These are phyloP conservation scores for Pythium aristosporum DNA, from an alignment of 352 stramenopile genomes.

Conservation along the genomic window DNA sequence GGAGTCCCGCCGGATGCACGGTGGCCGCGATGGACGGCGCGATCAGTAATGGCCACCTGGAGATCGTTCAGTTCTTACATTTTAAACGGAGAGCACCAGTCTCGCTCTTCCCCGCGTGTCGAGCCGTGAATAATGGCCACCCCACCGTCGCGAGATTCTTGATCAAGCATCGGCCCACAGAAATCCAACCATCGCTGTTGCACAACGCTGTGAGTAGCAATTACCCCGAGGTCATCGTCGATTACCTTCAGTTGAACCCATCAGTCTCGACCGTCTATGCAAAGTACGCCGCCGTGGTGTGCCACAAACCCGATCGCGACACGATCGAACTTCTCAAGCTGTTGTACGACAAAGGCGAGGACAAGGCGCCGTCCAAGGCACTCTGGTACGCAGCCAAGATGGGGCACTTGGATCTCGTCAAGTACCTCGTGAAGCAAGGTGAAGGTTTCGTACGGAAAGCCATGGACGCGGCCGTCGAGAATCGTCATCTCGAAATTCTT, in stretches of 20 bases:
- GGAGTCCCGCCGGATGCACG: constrained; percentile 30
- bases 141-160: neutral
- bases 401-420: constrained; percentile 32
- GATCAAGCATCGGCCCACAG: neutral
- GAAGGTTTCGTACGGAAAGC: constrained; percentile 18
- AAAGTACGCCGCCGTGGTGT: too few relatives aligned
- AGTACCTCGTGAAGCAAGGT: constrained; percentile 40
- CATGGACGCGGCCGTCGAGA: constrained; percentile 26
- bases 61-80: constrained; percentile 44
- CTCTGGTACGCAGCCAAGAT: constrained; percentile 28
- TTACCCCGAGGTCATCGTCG: too few relatives aligned
- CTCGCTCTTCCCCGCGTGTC: constrained; percentile 23
- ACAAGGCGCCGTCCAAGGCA: neutral
- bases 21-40: constrained; percentile 40
- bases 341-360: too few relatives aligned
- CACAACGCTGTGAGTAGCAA: too few relatives aligned
- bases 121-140: neutral
- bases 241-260: too few relatives aligned
- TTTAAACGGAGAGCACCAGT: constrained; percentile 37
- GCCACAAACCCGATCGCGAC: too few relatives aligned
- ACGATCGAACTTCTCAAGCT: too few relatives aligned
- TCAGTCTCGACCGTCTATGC: too few relatives aligned
- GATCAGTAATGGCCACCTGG: constrained; percentile 27
- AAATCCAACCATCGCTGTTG: neutral
- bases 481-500: constrained; percentile 26